phyloP scores from a whole-genome alignment of 1,284 basidiomycete species.

The Pseudomicrostroma phylloplanum region DNA sequence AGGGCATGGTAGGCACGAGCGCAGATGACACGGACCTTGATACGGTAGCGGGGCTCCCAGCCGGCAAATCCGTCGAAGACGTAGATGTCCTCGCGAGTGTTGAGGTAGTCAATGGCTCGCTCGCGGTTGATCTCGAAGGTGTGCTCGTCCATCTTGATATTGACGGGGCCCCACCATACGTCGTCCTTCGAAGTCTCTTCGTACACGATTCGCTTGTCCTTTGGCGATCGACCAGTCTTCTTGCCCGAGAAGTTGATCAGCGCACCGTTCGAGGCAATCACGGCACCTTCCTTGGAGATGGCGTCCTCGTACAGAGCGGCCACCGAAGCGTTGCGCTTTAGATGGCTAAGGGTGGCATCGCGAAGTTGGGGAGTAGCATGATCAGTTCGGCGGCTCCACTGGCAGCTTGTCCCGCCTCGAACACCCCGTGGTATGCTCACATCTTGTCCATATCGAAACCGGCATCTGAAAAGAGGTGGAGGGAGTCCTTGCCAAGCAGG shows the following conservation, averaged over 20 bases:
- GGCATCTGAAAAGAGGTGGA: slow-evolving; percentile 96
- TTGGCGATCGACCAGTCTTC: slow-evolving; percentile 96
- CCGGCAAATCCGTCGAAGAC: slow-evolving; percentile 97
- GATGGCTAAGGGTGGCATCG: slow-evolving; percentile 11
- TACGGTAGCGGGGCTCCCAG: slow-evolving; percentile 98
- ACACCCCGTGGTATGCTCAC: slow-evolving; percentile 14
- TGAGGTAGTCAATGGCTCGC: slow-evolving; percentile 98
- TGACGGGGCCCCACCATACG: slow-evolving; percentile 99
- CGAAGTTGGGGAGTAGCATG: slow-evolving; percentile 1
- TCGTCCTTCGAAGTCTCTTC: slow-evolving; percentile 96
- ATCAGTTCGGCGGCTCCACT: slow-evolving; percentile 19
- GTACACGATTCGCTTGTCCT: slow-evolving; percentile 99
- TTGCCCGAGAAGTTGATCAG: slow-evolving; percentile 99
- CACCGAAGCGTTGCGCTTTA: slow-evolving; percentile 87
- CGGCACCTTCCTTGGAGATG: slow-evolving; percentile 93
- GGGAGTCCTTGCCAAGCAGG: slow-evolving; percentile 61
- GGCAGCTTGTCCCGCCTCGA: slow-evolving; percentile 50
- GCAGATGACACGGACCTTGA: slow-evolving; percentile 99
- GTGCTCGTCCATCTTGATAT: slow-evolving; percentile 97
- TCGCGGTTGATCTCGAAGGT: slow-evolving; percentile 99
- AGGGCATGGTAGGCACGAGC: slow-evolving; percentile 97
- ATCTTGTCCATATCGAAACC: slow-evolving; percentile 84
- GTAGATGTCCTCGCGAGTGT: slow-evolving; percentile 93
- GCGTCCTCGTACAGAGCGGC: slow-evolving; percentile 97
- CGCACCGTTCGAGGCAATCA: slow-evolving; percentile 91